Base-by-base conservation (phyloP, 139 green algal genomes). In the Chlamydomonas urium region DNA sequence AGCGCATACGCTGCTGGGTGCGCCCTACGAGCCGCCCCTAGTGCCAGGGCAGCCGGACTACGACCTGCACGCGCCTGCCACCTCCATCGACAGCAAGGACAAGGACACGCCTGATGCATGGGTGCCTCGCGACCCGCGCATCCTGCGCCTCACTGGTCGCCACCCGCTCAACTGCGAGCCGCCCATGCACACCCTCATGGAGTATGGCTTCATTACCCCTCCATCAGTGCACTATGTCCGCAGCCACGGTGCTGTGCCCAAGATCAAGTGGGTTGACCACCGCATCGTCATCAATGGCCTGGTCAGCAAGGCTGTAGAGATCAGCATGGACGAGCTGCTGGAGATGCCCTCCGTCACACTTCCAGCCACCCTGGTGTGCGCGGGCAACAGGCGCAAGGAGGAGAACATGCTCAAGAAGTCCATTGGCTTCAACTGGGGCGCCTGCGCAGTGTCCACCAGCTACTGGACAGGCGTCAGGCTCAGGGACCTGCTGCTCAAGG, bases 331-430 rank as follows among this genome's bases (percentile, higher is more conserved):
- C 42, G 87, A 99, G 47, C 57, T 99, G 0, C 45, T 93, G 28
- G 63, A 67, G 3, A 57, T 97, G 76, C 92, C 92, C 0, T 75
- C 77, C 2, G 65, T 92, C 3, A 93, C 82, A 14, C 75, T 98
- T 3, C 94, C 90, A 1, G 69, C 90, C 32, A 94, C 87, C 2
- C 75, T 97, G 17, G 90, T 90, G 23, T 98, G 93, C 81, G 93
- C 92, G 24, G 93, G 94, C 17, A 98, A 98, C 81, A 75, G 95
- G 3, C 88, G 95, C 56, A 99, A 98, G 82, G 95, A 99, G 77
- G 82, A 98, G 81, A 99, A 99, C 84, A 97, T 98, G 93, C 68
- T 96, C 23, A 97, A 97, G 79, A 93, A 99, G 87, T 93, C 86
- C 14, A 97, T 95, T 31, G 95, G 93, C 31, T 85, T 85, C 71